Evolutionary conservation across 1,139 yeast species (phyloP), one percentile per base, ranked within the genome.

Genomic region (Nadsonia starkeyi-henricii): DNA sequence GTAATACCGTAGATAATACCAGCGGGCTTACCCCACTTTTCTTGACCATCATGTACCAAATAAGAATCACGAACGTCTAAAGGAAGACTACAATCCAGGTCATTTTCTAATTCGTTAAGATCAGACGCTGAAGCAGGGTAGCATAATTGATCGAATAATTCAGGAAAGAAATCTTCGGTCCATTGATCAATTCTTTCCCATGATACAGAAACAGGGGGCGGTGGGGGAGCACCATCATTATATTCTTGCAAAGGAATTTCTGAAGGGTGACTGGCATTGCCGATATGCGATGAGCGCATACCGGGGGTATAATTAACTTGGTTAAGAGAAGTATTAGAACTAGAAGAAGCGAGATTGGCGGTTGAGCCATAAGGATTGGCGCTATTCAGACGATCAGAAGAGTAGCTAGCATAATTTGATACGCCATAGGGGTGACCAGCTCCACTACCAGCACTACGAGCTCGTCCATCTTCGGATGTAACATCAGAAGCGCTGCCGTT

Each of bases 11-110:
- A 79, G 46, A 85, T 63, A 48, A 83, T 69, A 2, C 95, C 95
- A 1, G 83, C 75, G 20, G 88, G 86, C 56, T 74, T 73, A 18
- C 89, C 89, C 46, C 85, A 83, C 45, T 78, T 67, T 54, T 82
- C 79, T 66, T 85, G 94, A 51, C 95, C 95, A 62, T 85, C 95
- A 61, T 84, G 91, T 51, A 79, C 70, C 62, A 77, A 77, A 62
- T 75, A 80, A 51, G 83, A 79, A 59, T 81, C 91, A 57, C 91
- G 77, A 47, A 85, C 81, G 56, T 83, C 93, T 2, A 73, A 67
- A 1, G 95, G 94, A 48, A 85, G 70, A 28, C 77, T 69, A 55
- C 79, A 69, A 47, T 76, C 81, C 57, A 82, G 68, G 61, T 84
- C 93, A 53, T 74, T 74, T 61, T 84, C 93, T 55, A 85, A 73